Base-by-base conservation (phyloP, 2,329 filamentous ascomycete genomes). In the Aspergillus quadricinctus region DNA sequence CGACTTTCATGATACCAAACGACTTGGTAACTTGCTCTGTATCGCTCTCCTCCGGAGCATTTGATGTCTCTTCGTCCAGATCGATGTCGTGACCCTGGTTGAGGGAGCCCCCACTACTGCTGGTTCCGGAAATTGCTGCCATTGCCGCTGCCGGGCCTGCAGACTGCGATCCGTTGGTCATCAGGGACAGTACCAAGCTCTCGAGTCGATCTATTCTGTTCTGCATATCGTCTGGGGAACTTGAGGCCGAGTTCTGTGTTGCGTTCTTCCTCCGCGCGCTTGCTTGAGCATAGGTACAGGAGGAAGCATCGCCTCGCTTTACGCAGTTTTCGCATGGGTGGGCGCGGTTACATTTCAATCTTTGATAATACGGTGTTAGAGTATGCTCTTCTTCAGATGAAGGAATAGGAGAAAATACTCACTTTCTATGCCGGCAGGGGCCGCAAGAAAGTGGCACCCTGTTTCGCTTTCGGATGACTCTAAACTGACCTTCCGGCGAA, bases 191-290 rank as follows among this genome's bases (percentile, higher is more conserved):
- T 59, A 97, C 93, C 72, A 97, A 79, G 65, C 90, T 89, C 81
- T 97, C 93, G 63, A 97, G 81, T 66, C 93, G 86, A 78, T 97
- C 92, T 77, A 97, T 97, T 72, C 94, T 89, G 71, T 95, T 96
- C 78, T 97, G 93, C 93, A 97, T 97, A 75, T 97, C 93, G 81
- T 96, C 92, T 50, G 93, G 91, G 65, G 83, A 80, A 55, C 82
- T 80, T 76, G 84, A 76, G 52, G 77, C 64, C 54, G 77, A 83
- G 73, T 87, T 83, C 68, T 79, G 80, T 40, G 75, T 64, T 8
- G 67, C 66, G 56, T 74, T 86, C 81, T 90, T 95, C 75, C 90
- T 94, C 65, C 90, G 84, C 52, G 86, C 82, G 53, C 75, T 79
- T 35, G 80, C 76, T 65, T 82, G 78, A 49, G 91, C 92, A 78